These are phyloP conservation scores for Suillus lakei DNA, from an alignment of 768 basidiomycete genomes.

Conservation along the genomic window DNA sequence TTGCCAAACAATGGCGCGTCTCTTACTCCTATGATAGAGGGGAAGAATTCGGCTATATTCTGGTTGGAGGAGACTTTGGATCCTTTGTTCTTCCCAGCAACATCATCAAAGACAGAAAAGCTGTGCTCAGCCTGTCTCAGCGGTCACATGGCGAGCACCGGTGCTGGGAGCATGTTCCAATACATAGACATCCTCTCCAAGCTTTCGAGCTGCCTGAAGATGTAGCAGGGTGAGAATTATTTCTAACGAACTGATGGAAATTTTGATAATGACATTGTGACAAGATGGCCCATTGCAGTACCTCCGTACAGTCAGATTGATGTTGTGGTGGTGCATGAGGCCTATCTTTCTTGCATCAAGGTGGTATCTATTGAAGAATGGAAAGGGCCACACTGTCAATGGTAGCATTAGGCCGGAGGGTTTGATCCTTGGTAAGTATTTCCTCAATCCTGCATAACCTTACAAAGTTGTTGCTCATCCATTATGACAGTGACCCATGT, in stretches of 20 bases:
- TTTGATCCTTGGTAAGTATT: constrained; percentile 44
- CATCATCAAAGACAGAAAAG: constrained; percentile 36
- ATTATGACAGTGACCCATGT: constrained; percentile 41
- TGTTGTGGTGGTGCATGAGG: constrained; percentile 43
- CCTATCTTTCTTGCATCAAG: constrained; percentile 27
- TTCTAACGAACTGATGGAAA: not conserved
- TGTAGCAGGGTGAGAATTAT: constrained; percentile 37
- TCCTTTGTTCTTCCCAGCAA: constrained; percentile 47
- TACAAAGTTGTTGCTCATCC: not conserved
- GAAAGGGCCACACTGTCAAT: constrained; percentile 33
- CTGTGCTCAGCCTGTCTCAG: constrained; percentile 24
- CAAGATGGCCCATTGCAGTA: constrained; percentile 51
- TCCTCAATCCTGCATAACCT: not conserved
- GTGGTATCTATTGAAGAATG: constrained; percentile 46
- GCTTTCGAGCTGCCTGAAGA: constrained; percentile 37
- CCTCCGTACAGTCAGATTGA: constrained; percentile 41
- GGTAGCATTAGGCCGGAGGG: constrained; percentile 45
- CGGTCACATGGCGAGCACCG: constrained; percentile 38
- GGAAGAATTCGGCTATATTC: constrained; percentile 44
- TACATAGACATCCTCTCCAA: constrained; percentile 36
- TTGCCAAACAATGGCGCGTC: constrained; percentile 43
- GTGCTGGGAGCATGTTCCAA: constrained; percentile 41
- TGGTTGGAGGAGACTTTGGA: constrained; percentile 37
- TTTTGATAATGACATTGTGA: not conserved
- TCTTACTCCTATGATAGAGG: constrained; percentile 28